Percentiles rank a stretch among this genome's conserved stretches.
These are phyloP conservation scores for Verbena officinalis DNA, from an alignment of 257 asterid genomes.

Conservation along the genomic window DNA sequence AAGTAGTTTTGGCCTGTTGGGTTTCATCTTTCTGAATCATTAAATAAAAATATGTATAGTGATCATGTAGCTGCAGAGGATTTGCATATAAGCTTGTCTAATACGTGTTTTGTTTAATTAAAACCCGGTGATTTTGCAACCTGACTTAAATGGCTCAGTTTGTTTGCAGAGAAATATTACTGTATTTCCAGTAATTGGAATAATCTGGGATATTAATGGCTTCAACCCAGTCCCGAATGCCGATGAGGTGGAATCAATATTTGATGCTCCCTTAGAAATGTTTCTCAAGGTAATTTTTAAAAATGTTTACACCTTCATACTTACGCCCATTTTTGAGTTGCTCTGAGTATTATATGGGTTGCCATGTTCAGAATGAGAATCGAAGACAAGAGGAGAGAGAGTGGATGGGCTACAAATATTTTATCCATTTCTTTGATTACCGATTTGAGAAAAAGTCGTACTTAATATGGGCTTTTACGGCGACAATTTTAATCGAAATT, in stretches of 20 bases:
- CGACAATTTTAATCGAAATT: conserved; percentile 57
- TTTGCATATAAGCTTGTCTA: not conserved
- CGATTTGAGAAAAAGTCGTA: conserved; percentile 36
- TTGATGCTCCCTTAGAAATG: conserved; percentile 72
- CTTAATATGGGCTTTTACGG: conserved; percentile 71
- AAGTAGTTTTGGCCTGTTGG: not conserved
- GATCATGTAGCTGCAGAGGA: not conserved
- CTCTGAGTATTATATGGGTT: not conserved
- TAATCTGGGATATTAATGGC: conserved; percentile 43
- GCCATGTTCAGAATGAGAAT: conserved; percentile 50
- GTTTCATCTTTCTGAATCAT: too few species aligned
- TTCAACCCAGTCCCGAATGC: conserved; percentile 48
- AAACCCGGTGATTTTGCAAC: not conserved
- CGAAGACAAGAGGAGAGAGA: conserved; percentile 52
- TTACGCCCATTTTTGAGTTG: not conserved
- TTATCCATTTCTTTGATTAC: conserved; percentile 60
- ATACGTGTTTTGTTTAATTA: not conserved
- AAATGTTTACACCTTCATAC: not conserved
- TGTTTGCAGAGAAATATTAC: conserved; percentile 46
- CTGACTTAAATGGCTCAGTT: not conserved
- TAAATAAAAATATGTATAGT: too few species aligned
- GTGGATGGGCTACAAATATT: conserved; percentile 55
- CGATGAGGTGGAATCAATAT: conserved; percentile 63
- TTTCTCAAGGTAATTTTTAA: conserved; percentile 60
- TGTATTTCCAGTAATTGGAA: conserved; percentile 67